A percentile compares a stretch with the other conserved stretches of the same genome.
phyloP scores from a whole-genome alignment of 176 grass and related monocot genomes.

The Triticum monococcum region DNA sequence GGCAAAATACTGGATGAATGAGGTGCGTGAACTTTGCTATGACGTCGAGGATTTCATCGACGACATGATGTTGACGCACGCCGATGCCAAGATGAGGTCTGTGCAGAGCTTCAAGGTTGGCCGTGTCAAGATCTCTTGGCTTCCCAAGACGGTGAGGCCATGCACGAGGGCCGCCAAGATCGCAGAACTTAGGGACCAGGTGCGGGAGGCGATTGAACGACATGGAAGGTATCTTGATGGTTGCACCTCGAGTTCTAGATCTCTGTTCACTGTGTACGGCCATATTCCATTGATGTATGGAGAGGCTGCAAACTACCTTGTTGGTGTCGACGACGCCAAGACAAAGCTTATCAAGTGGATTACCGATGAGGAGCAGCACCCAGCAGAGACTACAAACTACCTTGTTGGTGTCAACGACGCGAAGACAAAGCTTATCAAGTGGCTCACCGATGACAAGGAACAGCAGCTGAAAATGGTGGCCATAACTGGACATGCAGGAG shows the following conservation, averaged over 20 bases:
- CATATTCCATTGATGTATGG: neutral
- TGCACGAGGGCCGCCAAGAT: neutral
- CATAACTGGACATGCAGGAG: neutral
- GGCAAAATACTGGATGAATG: constrained; percentile 1
- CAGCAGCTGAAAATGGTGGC: constrained; percentile 14
- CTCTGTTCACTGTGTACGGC: neutral
- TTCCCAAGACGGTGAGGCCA: neutral
- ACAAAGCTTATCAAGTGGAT: neutral
- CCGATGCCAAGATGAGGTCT: neutral
- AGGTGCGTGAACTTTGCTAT: constrained; percentile 10
- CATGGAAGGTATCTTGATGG: neutral
- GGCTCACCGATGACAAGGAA: neutral
- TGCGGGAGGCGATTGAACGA: neutral
- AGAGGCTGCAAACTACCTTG: neutral
- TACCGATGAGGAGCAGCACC: no score
- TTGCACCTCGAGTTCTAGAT: neutral
- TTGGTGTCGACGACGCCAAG: neutral
- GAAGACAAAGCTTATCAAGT: neutral
- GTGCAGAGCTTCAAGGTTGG: neutral
- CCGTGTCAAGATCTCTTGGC: neutral
- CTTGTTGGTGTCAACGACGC: neutral
- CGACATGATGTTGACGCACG: neutral
- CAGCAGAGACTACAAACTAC: no score
- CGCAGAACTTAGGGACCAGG: neutral
- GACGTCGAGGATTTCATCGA: constrained; percentile 7